Percentiles rank a stretch among this genome's conserved stretches.
phyloP scores from a whole-genome alignment of 73 alveolate species.

The Uronychia setigera region DNA sequence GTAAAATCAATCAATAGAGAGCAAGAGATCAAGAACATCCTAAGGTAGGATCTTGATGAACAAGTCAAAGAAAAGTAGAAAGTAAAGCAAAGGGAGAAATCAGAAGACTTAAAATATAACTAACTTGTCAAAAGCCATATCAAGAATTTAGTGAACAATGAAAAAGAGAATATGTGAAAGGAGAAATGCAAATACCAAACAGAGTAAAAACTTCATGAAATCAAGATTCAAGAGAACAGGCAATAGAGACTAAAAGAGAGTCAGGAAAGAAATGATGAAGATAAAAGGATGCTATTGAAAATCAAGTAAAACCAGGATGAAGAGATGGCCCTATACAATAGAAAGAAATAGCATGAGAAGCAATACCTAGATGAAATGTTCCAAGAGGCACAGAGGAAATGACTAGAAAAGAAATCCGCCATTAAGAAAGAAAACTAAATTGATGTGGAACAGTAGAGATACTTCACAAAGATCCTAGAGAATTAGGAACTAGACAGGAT shows the following conservation, averaged over 20 bases:
- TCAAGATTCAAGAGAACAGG: not conserved
- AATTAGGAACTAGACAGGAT: not conserved
- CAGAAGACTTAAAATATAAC: not conserved
- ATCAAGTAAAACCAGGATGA: not conserved
- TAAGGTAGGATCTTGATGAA: not conserved
- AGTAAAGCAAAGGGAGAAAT: not conserved
- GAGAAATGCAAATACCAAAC: not conserved
- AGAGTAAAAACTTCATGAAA: not conserved
- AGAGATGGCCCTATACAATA: not conserved
- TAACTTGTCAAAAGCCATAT: not conserved
- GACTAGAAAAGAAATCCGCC: not conserved
- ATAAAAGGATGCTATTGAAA: not conserved
- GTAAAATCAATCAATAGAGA: not conserved
- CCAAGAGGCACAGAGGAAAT: not conserved
- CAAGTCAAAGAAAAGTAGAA: not conserved
- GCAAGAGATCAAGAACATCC: not conserved
- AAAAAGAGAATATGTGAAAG: not conserved
- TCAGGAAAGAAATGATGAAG: not conserved
- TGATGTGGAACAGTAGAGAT: not conserved
- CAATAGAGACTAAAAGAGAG: not conserved
- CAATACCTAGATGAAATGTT: not conserved
- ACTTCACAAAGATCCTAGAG: not conserved
- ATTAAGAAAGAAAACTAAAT: not conserved
- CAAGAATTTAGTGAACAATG: not conserved
- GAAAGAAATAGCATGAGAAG: not conserved